phyloP scores from a whole-genome alignment of 345 rosid genomes.

The Salix purpurea region DNA sequence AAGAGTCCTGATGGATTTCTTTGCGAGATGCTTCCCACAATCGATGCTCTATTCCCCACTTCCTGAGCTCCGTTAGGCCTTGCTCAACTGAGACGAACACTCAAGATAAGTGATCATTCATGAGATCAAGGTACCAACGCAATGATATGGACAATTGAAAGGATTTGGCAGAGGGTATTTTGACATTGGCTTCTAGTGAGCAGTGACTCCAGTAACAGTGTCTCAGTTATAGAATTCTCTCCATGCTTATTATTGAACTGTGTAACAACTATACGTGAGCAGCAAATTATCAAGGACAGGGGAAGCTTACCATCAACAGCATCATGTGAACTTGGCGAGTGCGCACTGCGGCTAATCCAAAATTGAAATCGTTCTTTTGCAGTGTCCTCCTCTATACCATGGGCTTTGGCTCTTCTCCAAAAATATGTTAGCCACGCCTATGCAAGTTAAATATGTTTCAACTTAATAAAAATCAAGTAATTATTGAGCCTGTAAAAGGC shows the following conservation, averaged over 20 bases:
- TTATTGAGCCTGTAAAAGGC: background rate
- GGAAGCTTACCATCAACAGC: slow-evolving; percentile 26
- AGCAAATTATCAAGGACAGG: background rate
- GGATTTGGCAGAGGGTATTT: background rate
- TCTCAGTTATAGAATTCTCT: background rate
- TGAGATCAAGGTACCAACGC: background rate
- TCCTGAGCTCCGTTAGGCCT: slow-evolving; percentile 82
- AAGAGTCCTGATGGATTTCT: slow-evolving; percentile 34
- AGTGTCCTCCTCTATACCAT: slow-evolving; percentile 24
- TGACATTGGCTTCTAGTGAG: background rate
- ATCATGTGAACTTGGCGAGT: slow-evolving; percentile 34
- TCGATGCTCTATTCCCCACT: slow-evolving; percentile 73
- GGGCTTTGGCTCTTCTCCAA: slow-evolving; percentile 32
- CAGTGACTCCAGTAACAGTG: background rate
- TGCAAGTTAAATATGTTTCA: background rate
- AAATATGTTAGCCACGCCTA: slow-evolving; percentile 35
- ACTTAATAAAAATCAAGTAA: background rate
- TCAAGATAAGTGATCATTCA: background rate
- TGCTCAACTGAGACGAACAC: slow-evolving; percentile 55
- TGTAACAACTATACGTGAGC: background rate
- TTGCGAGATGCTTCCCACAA: slow-evolving; percentile 91
- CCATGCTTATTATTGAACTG: background rate
- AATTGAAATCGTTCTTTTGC: slow-evolving; percentile 30
- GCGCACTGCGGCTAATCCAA: slow-evolving; percentile 28
- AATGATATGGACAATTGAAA: background rate